phyloP scores from a whole-genome alignment of 2,329 filamentous ascomycete species.

The Aspergillus sojae region DNA sequence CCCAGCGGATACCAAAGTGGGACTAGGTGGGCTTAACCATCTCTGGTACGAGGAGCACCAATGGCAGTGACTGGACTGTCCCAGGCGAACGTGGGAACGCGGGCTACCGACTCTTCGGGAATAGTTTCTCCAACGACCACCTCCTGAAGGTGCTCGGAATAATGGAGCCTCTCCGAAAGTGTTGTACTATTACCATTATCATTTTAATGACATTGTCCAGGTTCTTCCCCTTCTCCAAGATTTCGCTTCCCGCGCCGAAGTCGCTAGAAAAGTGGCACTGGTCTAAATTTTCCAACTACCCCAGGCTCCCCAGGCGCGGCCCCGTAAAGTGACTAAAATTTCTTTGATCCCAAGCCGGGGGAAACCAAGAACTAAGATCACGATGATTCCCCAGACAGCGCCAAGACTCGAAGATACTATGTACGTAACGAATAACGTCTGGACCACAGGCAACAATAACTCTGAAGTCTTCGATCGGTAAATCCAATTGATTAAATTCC shows the following conservation, averaged over 20 bases:
- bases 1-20: slow-evolving; percentile 23
- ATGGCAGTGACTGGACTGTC: neutral
- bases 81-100: slow-evolving; percentile 1
- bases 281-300: neutral
- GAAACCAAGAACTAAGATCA: neutral
- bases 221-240: slow-evolving; percentile 1
- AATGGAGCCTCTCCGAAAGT: neutral
- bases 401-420: neutral
- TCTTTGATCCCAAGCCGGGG: neutral
- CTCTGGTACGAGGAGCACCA: neutral
- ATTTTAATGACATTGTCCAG: neutral
- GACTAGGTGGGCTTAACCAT: slow-evolving; percentile 12
- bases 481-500: neutral
- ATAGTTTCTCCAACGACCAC: neutral
- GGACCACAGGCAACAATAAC: neutral
- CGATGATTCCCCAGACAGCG: neutral
- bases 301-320: slow-evolving; percentile 3
- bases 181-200: neutral
- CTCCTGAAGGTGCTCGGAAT: neutral
- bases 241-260: neutral
- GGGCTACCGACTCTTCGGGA: slow-evolving; percentile 4
- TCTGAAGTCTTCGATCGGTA: neutral
- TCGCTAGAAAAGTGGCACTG: slow-evolving; percentile 2
- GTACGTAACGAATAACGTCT: neutral
- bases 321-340: slow-evolving; percentile 2